These are phyloP conservation scores for Fermentozyma sake DNA, from an alignment of 1,139 yeast species.

Conservation along the genomic window DNA sequence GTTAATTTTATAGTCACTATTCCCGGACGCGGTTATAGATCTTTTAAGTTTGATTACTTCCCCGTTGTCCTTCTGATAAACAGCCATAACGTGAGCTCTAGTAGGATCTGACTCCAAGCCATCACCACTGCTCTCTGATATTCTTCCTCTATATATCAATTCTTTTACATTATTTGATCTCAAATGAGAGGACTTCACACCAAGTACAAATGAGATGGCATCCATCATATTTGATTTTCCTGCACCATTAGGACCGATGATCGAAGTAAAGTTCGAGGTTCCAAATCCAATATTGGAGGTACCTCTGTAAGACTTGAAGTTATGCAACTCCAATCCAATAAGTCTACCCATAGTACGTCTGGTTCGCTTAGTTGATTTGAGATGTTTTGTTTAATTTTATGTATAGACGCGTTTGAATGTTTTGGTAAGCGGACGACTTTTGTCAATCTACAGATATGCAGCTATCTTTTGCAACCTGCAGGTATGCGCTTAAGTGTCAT, in stretches of 20 bases:
- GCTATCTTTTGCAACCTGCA: too few relatives aligned
- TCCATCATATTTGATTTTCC: conserved; percentile 99
- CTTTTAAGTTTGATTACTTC: conserved; percentile 51
- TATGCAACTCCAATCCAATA: conserved; percentile 67
- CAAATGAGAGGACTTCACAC: conserved; percentile 72
- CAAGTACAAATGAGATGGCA: conserved; percentile 92
- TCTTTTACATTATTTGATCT: conserved; percentile 74
- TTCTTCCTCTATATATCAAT: conserved; percentile 73
- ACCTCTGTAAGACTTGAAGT: conserved; percentile 90
- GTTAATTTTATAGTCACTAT: conserved; percentile 69
- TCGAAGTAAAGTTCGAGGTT: conserved; percentile 75
- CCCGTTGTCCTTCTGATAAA: conserved; percentile 63
- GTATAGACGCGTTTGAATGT: too few relatives aligned
- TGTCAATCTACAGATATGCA: too few relatives aligned
- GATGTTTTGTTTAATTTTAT: too few relatives aligned
- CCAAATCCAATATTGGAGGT: conserved; percentile 78
- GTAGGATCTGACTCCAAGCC: conserved; percentile 39
- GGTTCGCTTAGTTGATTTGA: too few relatives aligned
- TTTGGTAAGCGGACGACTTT: too few relatives aligned
- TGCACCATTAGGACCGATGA: conserved; percentile 97
- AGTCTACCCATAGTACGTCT: conserved; percentile 77
- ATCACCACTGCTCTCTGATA: conserved; percentile 13
- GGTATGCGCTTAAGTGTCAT: too few relatives aligned
- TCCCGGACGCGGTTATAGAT: conserved; percentile 50
- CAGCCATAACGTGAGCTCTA: conserved; percentile 76